Percentiles rank a stretch among this genome's conserved stretches.
Conservation (phyloP, 805 yeast species). For the Wickerhamomyces sydowiorum region DNA sequence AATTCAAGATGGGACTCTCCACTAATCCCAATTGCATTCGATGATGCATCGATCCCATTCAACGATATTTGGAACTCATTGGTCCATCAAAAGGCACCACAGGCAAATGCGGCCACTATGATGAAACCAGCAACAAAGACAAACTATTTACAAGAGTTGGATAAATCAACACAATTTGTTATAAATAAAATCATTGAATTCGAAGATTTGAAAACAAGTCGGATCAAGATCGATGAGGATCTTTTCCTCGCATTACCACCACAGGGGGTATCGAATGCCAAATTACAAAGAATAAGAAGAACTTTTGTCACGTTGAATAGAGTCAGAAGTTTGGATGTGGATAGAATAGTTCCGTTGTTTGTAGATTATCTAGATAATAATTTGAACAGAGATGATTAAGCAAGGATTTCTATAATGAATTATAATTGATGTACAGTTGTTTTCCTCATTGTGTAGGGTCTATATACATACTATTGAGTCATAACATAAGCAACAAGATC, state of each 20-base stretch:
- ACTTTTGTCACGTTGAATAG: slow-evolving; percentile 78
- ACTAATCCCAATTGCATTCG: slow-evolving; percentile 57
- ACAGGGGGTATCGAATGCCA: slow-evolving; percentile 58
- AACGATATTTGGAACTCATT: slow-evolving; percentile 64
- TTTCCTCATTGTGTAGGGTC: too few relatives aligned
- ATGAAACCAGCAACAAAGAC: slow-evolving; percentile 74
- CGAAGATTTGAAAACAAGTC: slow-evolving; percentile 42
- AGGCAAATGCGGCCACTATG: slow-evolving; percentile 82
- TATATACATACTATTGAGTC: too few relatives aligned
- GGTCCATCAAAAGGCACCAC: slow-evolving; percentile 47
- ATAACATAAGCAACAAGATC: background rate
- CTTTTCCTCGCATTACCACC: slow-evolving; percentile 59
- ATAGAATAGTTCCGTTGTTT: slow-evolving; percentile 65
- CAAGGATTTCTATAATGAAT: background rate
- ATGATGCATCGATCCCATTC: slow-evolving; percentile 50
- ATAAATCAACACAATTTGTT: slow-evolving; percentile 61
- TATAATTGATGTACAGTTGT: too few relatives aligned
- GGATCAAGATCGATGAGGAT: slow-evolving; percentile 35
- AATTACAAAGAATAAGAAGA: slow-evolving; percentile 77
- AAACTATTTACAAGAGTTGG: slow-evolving; percentile 74
- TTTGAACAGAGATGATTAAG: slow-evolving; percentile 16
- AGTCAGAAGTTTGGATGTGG: slow-evolving; percentile 66
- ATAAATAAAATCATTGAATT: slow-evolving; percentile 56
- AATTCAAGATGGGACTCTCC: slow-evolving; percentile 94
- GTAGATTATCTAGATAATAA: slow-evolving; percentile 72